A percentile compares a stretch with the other conserved stretches of the same genome.
Conservation (phyloP, 257 asterid genomes). For the Eucommia ulmoides region DNA sequence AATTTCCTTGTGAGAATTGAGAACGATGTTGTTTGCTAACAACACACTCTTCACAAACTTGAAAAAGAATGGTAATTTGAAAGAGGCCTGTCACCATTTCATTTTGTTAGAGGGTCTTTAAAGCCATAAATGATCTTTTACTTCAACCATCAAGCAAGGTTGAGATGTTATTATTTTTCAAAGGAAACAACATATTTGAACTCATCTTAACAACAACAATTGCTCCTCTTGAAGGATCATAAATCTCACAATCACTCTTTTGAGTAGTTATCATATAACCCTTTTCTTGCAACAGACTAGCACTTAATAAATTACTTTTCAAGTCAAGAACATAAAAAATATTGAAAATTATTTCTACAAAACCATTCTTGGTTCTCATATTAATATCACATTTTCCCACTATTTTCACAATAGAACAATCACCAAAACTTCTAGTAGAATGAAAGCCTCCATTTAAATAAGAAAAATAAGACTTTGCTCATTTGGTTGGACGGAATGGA, state of each 20-base stretch:
- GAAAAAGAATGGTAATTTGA: background rate
- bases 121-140: background rate
- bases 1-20: background rate
- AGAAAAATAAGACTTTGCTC: background rate
- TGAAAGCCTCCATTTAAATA: background rate
- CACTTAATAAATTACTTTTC: background rate
- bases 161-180: background rate
- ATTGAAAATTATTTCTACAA: background rate
- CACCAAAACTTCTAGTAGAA: background rate
- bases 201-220: background rate
- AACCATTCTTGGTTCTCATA: background rate
- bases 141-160: background rate
- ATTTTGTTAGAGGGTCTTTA: background rate
- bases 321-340: background rate
- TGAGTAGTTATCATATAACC: background rate
- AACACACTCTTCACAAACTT: background rate
- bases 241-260: background rate
- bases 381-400: background rate
- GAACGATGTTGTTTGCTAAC: background rate
- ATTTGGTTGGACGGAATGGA: too few species aligned
- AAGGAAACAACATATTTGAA: background rate
- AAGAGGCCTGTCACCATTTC: background rate
- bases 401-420: background rate
- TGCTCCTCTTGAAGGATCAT: constrained; percentile 1
- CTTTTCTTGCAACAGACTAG: background rate